phyloP scores from a whole-genome alignment of 148 eudicot species.

The Chenopodium berlandieri region DNA sequence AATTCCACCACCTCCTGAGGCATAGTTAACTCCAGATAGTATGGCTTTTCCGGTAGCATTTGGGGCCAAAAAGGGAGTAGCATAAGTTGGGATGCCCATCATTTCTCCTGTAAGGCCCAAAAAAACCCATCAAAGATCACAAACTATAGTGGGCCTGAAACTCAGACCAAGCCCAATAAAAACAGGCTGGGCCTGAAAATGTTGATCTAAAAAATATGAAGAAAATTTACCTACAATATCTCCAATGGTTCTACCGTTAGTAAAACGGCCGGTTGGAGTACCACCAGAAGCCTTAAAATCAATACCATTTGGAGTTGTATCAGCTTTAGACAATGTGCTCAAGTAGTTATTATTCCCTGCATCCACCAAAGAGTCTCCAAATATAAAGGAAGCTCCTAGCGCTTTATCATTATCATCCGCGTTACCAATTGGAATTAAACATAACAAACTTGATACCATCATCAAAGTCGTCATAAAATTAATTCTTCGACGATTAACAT shows the following conservation, averaged over 20 bases:
- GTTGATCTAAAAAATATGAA: no score
- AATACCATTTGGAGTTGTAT: constrained; percentile 72
- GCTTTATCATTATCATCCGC: constrained; percentile 27
- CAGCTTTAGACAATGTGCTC: constrained; percentile 66
- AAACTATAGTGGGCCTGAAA: background rate
- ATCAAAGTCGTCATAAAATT: constrained; percentile 12
- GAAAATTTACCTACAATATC: constrained; percentile 71
- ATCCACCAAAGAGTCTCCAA: constrained; percentile 92
- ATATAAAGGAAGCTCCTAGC: constrained; percentile 76
- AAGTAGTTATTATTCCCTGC: constrained; percentile 88
- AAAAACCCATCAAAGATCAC: background rate
- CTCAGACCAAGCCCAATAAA: background rate
- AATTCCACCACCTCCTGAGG: constrained; percentile 96
- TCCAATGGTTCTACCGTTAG: constrained; percentile 89
- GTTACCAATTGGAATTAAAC: background rate
- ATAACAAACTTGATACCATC: constrained; percentile 7
- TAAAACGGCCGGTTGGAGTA: constrained; percentile 76
- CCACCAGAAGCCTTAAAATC: constrained; percentile 85
- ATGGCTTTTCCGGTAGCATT: constrained; percentile 72
- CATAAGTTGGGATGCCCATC: constrained; percentile 65
- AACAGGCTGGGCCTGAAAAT: background rate
- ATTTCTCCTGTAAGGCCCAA: constrained; percentile 55
- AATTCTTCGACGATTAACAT: background rate
- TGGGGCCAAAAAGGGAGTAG: constrained; percentile 77
- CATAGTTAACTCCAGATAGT: constrained; percentile 82